phyloP scores from a whole-genome alignment of 345 rosid genomes.

The Dovyalis caffra region DNA sequence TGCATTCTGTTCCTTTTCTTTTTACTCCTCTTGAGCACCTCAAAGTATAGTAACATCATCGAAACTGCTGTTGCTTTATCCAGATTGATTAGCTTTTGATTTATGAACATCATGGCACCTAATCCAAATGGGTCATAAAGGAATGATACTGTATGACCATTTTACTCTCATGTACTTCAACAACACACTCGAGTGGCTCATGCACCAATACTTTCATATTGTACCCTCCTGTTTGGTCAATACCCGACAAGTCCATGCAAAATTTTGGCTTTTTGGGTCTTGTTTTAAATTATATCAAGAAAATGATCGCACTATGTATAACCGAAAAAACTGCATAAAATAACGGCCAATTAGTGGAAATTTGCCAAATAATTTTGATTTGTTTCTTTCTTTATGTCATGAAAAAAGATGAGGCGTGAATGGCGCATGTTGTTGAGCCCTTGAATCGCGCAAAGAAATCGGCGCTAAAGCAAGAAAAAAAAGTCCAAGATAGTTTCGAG shows the following conservation, averaged over 20 bases:
- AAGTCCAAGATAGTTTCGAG: neutral
- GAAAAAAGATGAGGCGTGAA: slow-evolving; percentile 32
- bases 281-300: neutral
- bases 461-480: slow-evolving; percentile 31
- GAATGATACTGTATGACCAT: neutral
- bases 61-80: too few relatives aligned
- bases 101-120: neutral
- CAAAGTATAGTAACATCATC: too few relatives aligned
- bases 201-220: neutral
- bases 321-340: slow-evolving; percentile 19
- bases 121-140: neutral
- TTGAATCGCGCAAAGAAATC: slow-evolving; percentile 43
- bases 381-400: neutral
- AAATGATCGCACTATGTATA: neutral
- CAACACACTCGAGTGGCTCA: neutral
- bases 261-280: neutral
- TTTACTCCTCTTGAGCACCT: too few relatives aligned
- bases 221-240: neutral
- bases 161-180: neutral
- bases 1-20: too few relatives aligned
- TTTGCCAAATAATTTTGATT: neutral
- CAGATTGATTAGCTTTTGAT: too few relatives aligned
- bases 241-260: slow-evolving; percentile 1
- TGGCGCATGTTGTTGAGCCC: slow-evolving; percentile 35
- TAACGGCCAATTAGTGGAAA: slow-evolving; percentile 6